Evolutionary conservation across 768 basidiomycete species (phyloP).

Genomic region (Calocera cornea): DNA sequence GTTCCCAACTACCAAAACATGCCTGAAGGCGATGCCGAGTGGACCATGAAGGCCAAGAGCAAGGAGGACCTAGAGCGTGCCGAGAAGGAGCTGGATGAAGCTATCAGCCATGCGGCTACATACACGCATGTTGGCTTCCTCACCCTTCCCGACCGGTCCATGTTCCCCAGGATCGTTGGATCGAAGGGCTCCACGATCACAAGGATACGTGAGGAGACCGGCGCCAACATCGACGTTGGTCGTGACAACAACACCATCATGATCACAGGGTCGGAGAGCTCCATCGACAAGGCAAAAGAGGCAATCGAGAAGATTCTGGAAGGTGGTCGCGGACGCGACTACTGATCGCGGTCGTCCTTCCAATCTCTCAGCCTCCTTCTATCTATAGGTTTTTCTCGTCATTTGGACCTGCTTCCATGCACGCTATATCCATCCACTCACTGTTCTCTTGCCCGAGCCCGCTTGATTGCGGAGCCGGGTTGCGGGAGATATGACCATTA

Average conservation of each 20-base stretch:
- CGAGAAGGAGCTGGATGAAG: conserved; percentile 48
- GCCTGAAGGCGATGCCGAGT: conserved; percentile 71
- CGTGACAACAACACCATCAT: conserved; percentile 78
- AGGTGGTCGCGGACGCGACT: background rate
- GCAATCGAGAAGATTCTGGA: conserved; percentile 42
- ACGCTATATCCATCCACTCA: conserved; percentile 1
- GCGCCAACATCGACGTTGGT: conserved; percentile 83
- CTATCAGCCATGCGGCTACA: conserved; percentile 54
- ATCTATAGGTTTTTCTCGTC: background rate
- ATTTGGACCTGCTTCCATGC: conserved; percentile 2
- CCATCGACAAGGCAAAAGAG: conserved; percentile 59
- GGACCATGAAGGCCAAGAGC: conserved; percentile 75
- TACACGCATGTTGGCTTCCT: conserved; percentile 76
- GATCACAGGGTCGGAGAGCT: conserved; percentile 60
- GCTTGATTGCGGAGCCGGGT: background rate
- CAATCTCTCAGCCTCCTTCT: background rate
- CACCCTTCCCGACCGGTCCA: conserved; percentile 63
- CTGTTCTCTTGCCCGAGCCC: background rate
- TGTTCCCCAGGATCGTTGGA: conserved; percentile 89
- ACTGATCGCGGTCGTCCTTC: background rate
- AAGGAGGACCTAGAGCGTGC: conserved; percentile 65
- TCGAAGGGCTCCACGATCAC: conserved; percentile 81
- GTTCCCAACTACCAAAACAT: conserved; percentile 61
- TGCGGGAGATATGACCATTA: background rate
- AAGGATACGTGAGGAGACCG: conserved; percentile 75